phyloP scores from a whole-genome alignment of 257 asterid species.

The Scutellaria minor region DNA sequence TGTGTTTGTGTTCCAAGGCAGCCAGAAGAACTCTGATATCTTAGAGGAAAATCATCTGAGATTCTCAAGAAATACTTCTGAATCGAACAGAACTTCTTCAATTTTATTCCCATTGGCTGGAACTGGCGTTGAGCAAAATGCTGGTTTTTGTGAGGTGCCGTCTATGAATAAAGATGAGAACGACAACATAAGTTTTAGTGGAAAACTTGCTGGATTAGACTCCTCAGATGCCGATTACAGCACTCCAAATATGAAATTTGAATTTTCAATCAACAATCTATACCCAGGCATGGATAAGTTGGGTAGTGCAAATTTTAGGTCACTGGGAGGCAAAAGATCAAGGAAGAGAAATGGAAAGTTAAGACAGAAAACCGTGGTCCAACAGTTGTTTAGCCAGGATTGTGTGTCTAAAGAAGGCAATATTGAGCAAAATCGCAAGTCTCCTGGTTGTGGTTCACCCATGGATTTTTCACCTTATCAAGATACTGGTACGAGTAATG shows the following conservation, averaged over 20 bases:
- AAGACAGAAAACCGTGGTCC: conserved; percentile 48
- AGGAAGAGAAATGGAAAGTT: conserved; percentile 60
- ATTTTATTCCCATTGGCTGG: conserved; percentile 40
- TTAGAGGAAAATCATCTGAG: conserved; percentile 47
- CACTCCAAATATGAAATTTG: conserved; percentile 49
- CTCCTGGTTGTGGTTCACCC: conserved; percentile 79
- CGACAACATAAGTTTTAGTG: conserved; percentile 40
- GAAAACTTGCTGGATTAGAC: conserved; percentile 39
- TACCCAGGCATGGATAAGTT: conserved; percentile 40
- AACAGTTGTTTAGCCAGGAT: conserved; percentile 45
- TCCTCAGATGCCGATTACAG: conserved; percentile 46
- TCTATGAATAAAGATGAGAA: conserved; percentile 46
- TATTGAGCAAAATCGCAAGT: conserved; percentile 43
- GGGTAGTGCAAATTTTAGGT: conserved; percentile 46
- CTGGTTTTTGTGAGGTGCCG: conserved; percentile 40
- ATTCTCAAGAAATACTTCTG: conserved; percentile 31
- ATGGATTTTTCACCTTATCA: conserved; percentile 93
- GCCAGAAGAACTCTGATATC: conserved; percentile 35
- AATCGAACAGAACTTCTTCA: conserved; percentile 33
- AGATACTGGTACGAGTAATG: conserved; percentile 37
- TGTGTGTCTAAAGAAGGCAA: conserved; percentile 40
- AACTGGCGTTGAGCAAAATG: conserved; percentile 28
- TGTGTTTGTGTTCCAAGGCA: conserved; percentile 51
- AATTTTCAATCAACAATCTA: conserved; percentile 42
- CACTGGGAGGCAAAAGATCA: conserved; percentile 46